phyloP scores from a whole-genome alignment of 179 eudicot species.

The Spinacia oleracea region DNA sequence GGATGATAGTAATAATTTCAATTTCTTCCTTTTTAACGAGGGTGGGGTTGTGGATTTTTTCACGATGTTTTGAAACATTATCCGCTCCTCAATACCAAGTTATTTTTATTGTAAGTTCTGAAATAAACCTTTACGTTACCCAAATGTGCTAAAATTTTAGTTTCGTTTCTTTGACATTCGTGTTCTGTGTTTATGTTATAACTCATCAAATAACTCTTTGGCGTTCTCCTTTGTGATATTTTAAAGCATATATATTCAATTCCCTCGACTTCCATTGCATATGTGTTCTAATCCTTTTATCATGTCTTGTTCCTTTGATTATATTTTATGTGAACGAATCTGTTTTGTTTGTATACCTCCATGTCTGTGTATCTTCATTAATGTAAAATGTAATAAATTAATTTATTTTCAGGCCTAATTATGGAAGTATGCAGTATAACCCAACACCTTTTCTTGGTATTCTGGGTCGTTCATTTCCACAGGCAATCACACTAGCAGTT shows the following conservation, averaged over 20 bases:
- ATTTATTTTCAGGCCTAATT: conserved; percentile 49
- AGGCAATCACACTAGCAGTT: conserved; percentile 71
- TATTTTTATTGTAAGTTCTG: background rate
- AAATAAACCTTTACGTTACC: background rate
- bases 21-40: too few relatives aligned
- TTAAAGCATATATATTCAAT: background rate
- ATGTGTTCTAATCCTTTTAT: background rate
- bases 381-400: background rate
- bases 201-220: too few relatives aligned
- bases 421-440: conserved; percentile 49
- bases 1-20: too few relatives aligned
- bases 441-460: conserved; percentile 60
- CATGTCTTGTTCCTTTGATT: background rate
- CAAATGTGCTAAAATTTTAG: conserved; percentile 4
- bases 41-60: too few relatives aligned
- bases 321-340: background rate
- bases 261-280: background rate
- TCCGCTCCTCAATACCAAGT: background rate
- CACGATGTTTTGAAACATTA: too few relatives aligned
- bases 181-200: background rate
- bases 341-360: too few relatives aligned
- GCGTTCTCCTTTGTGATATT: background rate
- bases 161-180: too few relatives aligned
- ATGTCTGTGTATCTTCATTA: background rate
- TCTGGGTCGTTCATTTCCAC: conserved; percentile 52